Evolutionary conservation across 2,329 filamentous ascomycete genomes (phyloP).

Genomic region (Cladophialophora carrionii): DNA sequence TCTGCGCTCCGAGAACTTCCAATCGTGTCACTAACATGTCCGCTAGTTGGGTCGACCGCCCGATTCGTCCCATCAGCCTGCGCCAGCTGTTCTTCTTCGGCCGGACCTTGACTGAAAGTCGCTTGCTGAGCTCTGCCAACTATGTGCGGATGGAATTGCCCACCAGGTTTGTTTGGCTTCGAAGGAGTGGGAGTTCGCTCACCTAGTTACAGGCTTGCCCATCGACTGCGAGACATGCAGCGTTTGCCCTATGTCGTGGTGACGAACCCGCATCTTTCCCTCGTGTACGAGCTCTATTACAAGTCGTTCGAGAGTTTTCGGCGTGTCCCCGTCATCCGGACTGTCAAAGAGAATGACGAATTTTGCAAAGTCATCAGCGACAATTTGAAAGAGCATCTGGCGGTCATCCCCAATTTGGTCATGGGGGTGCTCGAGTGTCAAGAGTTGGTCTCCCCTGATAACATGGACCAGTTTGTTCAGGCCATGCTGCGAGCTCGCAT

Average conservation of each 20-base stretch:
- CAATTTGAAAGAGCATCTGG: slow-evolving; percentile 83
- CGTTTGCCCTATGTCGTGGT: slow-evolving; percentile 93
- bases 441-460: slow-evolving; percentile 75
- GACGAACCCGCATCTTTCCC: slow-evolving; percentile 89
- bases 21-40: slow-evolving; percentile 17
- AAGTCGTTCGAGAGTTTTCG: slow-evolving; percentile 92
- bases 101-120: slow-evolving; percentile 83
- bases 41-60: slow-evolving; percentile 83
- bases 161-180: slow-evolving; percentile 61
- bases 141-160: slow-evolving; percentile 96
- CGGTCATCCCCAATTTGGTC: slow-evolving; percentile 89
- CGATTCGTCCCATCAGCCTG: slow-evolving; percentile 92
- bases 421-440: slow-evolving; percentile 93
- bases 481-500: slow-evolving; percentile 89
- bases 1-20: slow-evolving; percentile 16
- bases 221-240: slow-evolving; percentile 96
- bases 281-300: slow-evolving; percentile 97
- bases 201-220: slow-evolving; percentile 68
- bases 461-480: slow-evolving; percentile 94
- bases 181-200: slow-evolving; percentile 1
- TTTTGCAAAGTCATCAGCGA: slow-evolving; percentile 80
- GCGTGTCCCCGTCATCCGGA: slow-evolving; percentile 79
- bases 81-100: slow-evolving; percentile 98
- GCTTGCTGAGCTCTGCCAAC: slow-evolving; percentile 91
- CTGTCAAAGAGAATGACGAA: slow-evolving; percentile 83